Base-by-base conservation (phyloP, 805 yeast species). In the Jamesozyma piceae region DNA sequence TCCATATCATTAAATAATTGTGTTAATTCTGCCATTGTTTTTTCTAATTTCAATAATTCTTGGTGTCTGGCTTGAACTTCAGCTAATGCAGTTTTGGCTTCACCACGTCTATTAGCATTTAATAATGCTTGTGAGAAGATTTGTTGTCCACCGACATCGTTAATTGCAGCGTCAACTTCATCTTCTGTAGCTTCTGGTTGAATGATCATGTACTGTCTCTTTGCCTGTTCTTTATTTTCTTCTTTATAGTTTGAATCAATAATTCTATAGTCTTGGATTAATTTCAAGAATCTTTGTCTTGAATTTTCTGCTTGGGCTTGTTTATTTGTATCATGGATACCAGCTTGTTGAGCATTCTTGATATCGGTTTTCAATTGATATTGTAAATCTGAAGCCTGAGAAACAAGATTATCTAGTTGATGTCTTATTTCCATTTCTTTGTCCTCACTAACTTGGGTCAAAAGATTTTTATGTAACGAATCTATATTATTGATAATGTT, bases 1-100 rank as follows among this genome's bases (percentile, higher is more conserved):
- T 92, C 97, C 92, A 92, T 86, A 62, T 92, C 97, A 58, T 82
- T 83, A 72, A 92, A 88, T 62, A 92, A 76, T 69, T 86, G 95
- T 34, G 94, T 85, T 66, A 92, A 77, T 67, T 92, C 98, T 30
- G 90, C 87, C 84, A 92, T 88, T 46, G 95, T 82, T 68, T 86
- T 80, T 67, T 90, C 97, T 66, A 92, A 82, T 71, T 87, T 85
- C 69, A 86, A 83, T 58, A 92, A 78, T 69, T 92, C 97, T 62
- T 83, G 81, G 69, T 92, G 97, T 69, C 98, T 81, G 40, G 84
- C 80, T 68, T 90, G 96, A 44, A 92, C 97, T 68, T 92, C 97
- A 57, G 87, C 85, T 54, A 92, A 74, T 2, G 94, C 97, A 28
- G 96, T 79, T 64, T 92, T 78, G 35, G 97, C 97, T 67, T 92